Evolutionary conservation across 371 early-diverging fungal species (phyloP).

Genomic region (Batkoa obscura): DNA sequence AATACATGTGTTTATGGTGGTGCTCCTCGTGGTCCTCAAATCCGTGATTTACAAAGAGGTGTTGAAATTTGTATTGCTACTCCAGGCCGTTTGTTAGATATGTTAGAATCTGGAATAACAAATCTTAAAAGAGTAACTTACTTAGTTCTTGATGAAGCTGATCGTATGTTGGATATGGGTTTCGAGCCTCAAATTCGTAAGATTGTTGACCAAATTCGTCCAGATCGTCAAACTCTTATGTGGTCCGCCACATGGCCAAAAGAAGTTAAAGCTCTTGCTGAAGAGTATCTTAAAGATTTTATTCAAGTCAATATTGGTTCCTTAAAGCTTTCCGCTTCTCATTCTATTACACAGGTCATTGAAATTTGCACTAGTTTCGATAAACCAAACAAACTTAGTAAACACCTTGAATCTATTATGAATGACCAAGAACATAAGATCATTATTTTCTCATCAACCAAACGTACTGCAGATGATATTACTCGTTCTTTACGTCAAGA

Average conservation of each 20-base stretch:
- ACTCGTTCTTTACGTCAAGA: slow-evolving; percentile 77
- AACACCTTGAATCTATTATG: slow-evolving; percentile 55
- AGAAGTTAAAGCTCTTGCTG: slow-evolving; percentile 80
- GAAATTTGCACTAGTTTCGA: slow-evolving; percentile 77
- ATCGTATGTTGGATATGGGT: slow-evolving; percentile 91
- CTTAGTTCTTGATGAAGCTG: slow-evolving; percentile 89
- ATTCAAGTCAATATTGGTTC: slow-evolving; percentile 98
- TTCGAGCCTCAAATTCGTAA: slow-evolving; percentile 92
- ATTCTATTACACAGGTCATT: slow-evolving; percentile 82
- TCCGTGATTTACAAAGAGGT: slow-evolving; percentile 59
- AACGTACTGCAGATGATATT: slow-evolving; percentile 94
- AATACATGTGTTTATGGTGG: slow-evolving; percentile 64
- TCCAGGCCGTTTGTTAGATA: slow-evolving; percentile 91
- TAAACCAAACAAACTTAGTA: slow-evolving; percentile 37
- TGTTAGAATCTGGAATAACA: slow-evolving; percentile 75
- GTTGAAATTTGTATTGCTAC: slow-evolving; percentile 83
- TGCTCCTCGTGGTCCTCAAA: slow-evolving; percentile 72
- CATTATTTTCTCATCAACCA: slow-evolving; percentile 95
- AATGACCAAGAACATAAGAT: slow-evolving; percentile 63
- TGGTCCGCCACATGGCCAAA: slow-evolving; percentile 99
- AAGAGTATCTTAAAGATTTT: slow-evolving; percentile 83
- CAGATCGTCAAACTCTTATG: slow-evolving; percentile 73
- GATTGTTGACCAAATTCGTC: slow-evolving; percentile 76
- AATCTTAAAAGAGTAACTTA: slow-evolving; percentile 77
- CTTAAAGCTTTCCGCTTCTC: slow-evolving; percentile 84